These are phyloP conservation scores for Pseudogymnoascus sp. DNA, from an alignment of 2,329 filamentous ascomycete species.

Conservation along the genomic window DNA sequence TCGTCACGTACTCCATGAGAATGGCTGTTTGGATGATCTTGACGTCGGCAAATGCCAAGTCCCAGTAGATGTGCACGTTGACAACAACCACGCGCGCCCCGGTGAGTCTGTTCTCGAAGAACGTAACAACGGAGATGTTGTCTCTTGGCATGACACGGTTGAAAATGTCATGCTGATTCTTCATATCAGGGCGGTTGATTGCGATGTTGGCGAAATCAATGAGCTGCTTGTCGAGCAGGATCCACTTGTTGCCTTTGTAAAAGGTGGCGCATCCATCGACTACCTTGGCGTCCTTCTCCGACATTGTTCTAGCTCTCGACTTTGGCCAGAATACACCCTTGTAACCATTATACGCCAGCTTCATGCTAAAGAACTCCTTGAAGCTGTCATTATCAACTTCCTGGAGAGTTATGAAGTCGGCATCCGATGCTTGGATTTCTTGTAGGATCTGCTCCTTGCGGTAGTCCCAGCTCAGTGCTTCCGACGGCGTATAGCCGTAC, in stretches of 20 bases:
- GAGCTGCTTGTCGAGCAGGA: constrained; percentile 86
- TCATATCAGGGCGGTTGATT: constrained; percentile 93
- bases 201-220: constrained; percentile 88
- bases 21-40: constrained; percentile 96
- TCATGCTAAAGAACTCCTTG: constrained; percentile 82
- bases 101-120: constrained; percentile 84
- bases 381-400: constrained; percentile 90
- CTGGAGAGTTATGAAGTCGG: constrained; percentile 88
- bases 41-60: constrained; percentile 81
- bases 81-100: constrained; percentile 88
- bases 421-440: constrained; percentile 69
- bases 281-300: constrained; percentile 74
- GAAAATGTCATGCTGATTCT: constrained; percentile 94
- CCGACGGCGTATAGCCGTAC: constrained; percentile 84
- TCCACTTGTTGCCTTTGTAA: constrained; percentile 91
- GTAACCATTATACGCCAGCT: constrained; percentile 79
- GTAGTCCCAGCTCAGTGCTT: constrained; percentile 78
- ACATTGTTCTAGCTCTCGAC: constrained; percentile 83
- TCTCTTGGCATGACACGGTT: constrained; percentile 98
- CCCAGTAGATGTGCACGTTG: constrained; percentile 94
- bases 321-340: constrained; percentile 92
- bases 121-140: constrained; percentile 86
- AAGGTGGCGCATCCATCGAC: constrained; percentile 97
- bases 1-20: constrained; percentile 83
- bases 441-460: constrained; percentile 74